Conservation (phyloP, 1,139 yeast species). For the Geotrichum candidum region DNA sequence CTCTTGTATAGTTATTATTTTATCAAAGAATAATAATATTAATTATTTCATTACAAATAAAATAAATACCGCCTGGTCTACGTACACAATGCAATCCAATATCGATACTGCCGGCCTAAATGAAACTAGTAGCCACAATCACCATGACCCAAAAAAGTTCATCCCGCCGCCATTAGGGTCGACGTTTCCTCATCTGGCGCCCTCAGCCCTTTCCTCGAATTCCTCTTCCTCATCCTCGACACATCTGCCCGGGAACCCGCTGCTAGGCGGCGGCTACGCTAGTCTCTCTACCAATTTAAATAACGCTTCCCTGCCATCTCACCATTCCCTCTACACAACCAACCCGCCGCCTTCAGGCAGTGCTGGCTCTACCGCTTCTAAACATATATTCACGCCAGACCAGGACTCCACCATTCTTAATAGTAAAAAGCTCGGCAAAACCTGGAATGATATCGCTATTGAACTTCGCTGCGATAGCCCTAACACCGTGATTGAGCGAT, state of each 20-base stretch:
- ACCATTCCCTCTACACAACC: not conserved
- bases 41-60: no score
- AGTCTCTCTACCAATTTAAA: not conserved
- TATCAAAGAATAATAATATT: not conserved
- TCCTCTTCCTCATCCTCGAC: not conserved
- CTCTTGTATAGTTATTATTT: no score
- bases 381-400: conserved; percentile 9
- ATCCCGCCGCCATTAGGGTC: not conserved
- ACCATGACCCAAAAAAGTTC: not conserved
- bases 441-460: conserved; percentile 11
- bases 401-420: conserved; percentile 10
- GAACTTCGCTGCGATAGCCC: conserved; percentile 10
- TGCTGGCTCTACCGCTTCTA: not conserved
- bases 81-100: not conserved
- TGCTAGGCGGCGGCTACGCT: not conserved
- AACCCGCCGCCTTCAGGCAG: not conserved
- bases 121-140: not conserved
- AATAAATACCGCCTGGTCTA: not conserved
- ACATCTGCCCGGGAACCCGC: not conserved
- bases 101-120: not conserved
- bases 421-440: conserved; percentile 12
- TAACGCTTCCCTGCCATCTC: not conserved
- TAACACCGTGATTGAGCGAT: conserved; percentile 7
- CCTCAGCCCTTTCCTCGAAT: not conserved
- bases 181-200: not conserved